These are phyloP conservation scores for Colletotrichum somersetense DNA, from an alignment of 2,329 filamentous ascomycete species.

Conservation along the genomic window DNA sequence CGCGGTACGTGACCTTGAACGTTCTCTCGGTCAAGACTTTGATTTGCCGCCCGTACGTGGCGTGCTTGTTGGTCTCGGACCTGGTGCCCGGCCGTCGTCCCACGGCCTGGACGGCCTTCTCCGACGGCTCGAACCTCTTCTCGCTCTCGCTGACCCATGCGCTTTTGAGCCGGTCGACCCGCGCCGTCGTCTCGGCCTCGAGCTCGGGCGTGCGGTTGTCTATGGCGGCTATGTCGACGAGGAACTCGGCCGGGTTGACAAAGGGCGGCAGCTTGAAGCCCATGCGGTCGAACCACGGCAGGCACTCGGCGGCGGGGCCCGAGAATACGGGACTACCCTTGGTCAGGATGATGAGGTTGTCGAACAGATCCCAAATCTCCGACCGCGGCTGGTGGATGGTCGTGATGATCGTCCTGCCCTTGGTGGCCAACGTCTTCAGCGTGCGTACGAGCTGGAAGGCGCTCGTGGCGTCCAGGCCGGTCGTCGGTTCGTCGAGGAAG, in stretches of 20 bases:
- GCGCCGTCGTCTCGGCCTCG: slow-evolving; percentile 68
- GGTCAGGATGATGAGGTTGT: slow-evolving; percentile 77
- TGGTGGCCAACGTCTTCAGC: slow-evolving; percentile 74
- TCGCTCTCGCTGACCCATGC: slow-evolving; percentile 63
- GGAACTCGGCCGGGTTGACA: slow-evolving; percentile 82
- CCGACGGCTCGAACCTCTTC: slow-evolving; percentile 45
- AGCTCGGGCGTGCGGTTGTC: slow-evolving; percentile 78
- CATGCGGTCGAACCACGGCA: slow-evolving; percentile 72
- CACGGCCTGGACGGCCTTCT: slow-evolving; percentile 37
- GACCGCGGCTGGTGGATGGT: slow-evolving; percentile 84
- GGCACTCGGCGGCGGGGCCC: slow-evolving; percentile 67
- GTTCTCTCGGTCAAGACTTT: slow-evolving; percentile 76
- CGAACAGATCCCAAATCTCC: slow-evolving; percentile 84
- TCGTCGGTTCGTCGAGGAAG: slow-evolving; percentile 85
- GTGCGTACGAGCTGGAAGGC: slow-evolving; percentile 80
- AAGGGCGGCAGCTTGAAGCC: slow-evolving; percentile 76
- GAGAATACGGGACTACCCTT: slow-evolving; percentile 77
- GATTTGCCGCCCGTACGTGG: slow-evolving; percentile 72
- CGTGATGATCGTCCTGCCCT: slow-evolving; percentile 78
- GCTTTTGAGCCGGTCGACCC: slow-evolving; percentile 71
- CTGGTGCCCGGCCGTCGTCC: slow-evolving; percentile 4
- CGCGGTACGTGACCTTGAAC: slow-evolving; percentile 78
- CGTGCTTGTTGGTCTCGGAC: slow-evolving; percentile 55
- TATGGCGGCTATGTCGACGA: slow-evolving; percentile 80
- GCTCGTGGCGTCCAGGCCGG: slow-evolving; percentile 81